Conservation (phyloP, 768 basidiomycete genomes). For the Leccinum aurantiacum region DNA sequence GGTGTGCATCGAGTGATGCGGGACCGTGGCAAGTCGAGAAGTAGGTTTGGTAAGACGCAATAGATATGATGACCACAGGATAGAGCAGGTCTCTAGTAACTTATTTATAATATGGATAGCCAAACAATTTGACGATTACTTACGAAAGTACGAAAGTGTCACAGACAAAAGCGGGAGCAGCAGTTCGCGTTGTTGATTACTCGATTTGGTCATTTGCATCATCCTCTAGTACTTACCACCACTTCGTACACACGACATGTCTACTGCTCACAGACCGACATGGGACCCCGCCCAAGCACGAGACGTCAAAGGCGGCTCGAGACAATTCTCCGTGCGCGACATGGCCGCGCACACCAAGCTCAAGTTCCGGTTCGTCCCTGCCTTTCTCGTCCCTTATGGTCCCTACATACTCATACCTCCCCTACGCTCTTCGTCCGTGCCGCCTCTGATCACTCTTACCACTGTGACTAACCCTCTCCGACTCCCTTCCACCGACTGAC, state of each 20-base stretch:
- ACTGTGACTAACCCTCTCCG: neutral
- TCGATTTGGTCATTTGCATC: neutral
- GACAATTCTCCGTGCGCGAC: constrained; percentile 90
- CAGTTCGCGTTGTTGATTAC: neutral
- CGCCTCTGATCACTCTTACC: neutral
- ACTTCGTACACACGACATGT: constrained; percentile 46
- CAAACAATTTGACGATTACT: too few species aligned
- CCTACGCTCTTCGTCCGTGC: neutral
- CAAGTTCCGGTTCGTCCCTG: constrained; percentile 78
- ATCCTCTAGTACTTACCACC: neutral
- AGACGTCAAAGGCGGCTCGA: constrained; percentile 88
- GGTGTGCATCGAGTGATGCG: constrained; percentile 85
- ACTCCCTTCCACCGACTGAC: neutral
- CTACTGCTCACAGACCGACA: constrained; percentile 91
- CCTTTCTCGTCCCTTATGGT: neutral
- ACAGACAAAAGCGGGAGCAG: too few species aligned
- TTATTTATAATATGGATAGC: too few species aligned
- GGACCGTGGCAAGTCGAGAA: constrained; percentile 68
- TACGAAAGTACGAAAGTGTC: too few species aligned
- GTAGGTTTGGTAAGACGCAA: too few species aligned
- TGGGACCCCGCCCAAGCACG: constrained; percentile 97
- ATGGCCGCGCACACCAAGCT: constrained; percentile 96
- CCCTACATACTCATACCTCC: neutral
- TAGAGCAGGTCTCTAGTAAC: too few species aligned
- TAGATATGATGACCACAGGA: too few species aligned